Percentiles rank a stretch among this genome's conserved stretches.
These are phyloP conservation scores for Anisodus acutangulus DNA, from an alignment of 257 asterid genomes.

Conservation along the genomic window DNA sequence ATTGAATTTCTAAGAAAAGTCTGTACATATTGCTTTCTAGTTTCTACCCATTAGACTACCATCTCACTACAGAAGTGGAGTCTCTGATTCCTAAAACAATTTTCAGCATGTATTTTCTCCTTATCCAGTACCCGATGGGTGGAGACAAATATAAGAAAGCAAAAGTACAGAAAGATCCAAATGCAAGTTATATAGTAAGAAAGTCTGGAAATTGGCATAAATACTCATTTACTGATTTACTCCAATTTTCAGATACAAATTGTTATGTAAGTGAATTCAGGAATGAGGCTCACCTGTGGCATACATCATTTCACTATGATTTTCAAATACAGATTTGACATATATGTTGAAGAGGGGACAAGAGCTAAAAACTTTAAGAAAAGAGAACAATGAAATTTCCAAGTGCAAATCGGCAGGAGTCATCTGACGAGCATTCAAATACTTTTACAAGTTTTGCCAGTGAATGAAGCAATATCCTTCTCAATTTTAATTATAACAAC, in stretches of 20 bases:
- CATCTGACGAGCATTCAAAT: neutral
- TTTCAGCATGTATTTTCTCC: neutral
- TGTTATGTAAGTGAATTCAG: neutral
- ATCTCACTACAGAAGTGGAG: neutral
- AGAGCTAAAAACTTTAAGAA: neutral
- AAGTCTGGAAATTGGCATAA: neutral
- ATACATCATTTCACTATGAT: neutral
- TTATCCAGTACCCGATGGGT: neutral
- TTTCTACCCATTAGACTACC: constrained; percentile 11
- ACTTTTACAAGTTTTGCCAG: neutral
- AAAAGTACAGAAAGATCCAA: neutral
- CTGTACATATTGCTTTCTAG: neutral
- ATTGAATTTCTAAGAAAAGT: neutral
- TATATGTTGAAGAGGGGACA: neutral
- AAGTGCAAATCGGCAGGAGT: neutral
- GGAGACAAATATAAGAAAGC: neutral
- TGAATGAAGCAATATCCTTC: neutral
- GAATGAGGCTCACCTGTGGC: neutral
- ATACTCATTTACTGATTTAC: neutral
- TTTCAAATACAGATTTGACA: neutral
- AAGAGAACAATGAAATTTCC: neutral
- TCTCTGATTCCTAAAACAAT: neutral
- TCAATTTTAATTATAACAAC: no score
- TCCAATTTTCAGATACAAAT: neutral
- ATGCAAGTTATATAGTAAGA: neutral